phyloP scores from a whole-genome alignment of 164 flowering plant genomes.

The Magnolia officinalis region DNA sequence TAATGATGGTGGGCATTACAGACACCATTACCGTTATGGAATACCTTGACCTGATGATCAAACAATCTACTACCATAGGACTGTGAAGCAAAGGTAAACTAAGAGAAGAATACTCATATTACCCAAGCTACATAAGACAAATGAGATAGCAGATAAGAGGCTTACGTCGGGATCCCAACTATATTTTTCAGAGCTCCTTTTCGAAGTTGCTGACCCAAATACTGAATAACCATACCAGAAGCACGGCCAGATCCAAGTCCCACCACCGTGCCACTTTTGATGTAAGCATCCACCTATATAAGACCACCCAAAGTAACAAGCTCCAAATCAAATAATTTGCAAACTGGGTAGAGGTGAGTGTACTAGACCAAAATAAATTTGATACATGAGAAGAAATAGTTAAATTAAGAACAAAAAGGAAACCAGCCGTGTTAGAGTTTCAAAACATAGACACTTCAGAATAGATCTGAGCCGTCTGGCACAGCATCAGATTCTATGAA shows the following conservation, averaged over 20 bases:
- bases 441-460: not conserved
- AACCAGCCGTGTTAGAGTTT: not conserved
- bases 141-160: not conserved
- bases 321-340: not conserved
- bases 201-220: constrained; percentile 57
- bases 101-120: too few relatives aligned
- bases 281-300: constrained; percentile 46
- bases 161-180: constrained; percentile 61
- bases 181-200: constrained; percentile 48
- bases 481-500: too few relatives aligned
- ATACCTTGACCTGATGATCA: too few relatives aligned
- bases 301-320: constrained; percentile 2
- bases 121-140: not conserved
- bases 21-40: too few relatives aligned
- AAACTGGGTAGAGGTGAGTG: not conserved
- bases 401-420: not conserved
- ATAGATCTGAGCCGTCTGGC: not conserved
- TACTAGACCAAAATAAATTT: not conserved
- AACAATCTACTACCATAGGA: too few relatives aligned
- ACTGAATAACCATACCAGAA: constrained; percentile 50
- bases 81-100: too few relatives aligned
- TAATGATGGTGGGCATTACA: too few relatives aligned
- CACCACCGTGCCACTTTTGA: constrained; percentile 60
- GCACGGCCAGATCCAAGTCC: constrained; percentile 68
- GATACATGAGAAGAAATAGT: not conserved